Evolutionary conservation across 768 basidiomycete genomes (phyloP), one percentile per base, ranked within the genome.

Genomic region (Macrolepiota fuliginosa): DNA sequence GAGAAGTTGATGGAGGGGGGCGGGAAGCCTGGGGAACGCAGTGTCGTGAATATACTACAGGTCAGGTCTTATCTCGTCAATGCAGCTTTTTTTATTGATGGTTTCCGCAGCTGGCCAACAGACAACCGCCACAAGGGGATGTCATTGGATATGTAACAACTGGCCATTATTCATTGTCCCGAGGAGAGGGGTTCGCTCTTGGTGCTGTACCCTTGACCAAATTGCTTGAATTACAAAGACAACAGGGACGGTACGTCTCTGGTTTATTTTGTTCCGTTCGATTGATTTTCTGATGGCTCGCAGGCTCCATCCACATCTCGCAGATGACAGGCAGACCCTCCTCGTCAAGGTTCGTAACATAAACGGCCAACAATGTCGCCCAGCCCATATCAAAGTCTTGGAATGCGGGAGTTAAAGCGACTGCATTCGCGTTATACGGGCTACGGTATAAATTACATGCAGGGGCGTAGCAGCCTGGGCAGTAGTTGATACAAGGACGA

Each of bases 141-240:
- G 79, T 91, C 25, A 84, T 96, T 56, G 96, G 96, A 0, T 92
- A 91, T 67, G 80, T 94, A 19, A 93, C 94, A 0, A 88, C 91
- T 2, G 96, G 95, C 0, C 87, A 87, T 62, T 90, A 83, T 70
- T 96, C 95, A 1, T 80, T 98, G 7, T 81, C 86, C 0, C 82
- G 87, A 29, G 96, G 96, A 0, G 76, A 83, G 62, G 94, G 92
- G 0, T 85, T 85, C 66, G 95, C 85, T 2, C 79, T 97, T 12
- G 96, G 88, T 17, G 85, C 88, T 0, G 73, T 98, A 17, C 77
- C 91, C 2, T 69, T 95, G 12, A 67, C 71, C 27, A 75, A 75
- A 57, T 74, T 86, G 37, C 65, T 89, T 25, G 78, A 82, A 37
- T 70, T 90, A 19, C 72, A 78, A 61, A 77, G 82, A 61, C 89